These are phyloP conservation scores for Auriculariales sp. DNA, from an alignment of 768 basidiomycete genomes.

Conservation along the genomic window DNA sequence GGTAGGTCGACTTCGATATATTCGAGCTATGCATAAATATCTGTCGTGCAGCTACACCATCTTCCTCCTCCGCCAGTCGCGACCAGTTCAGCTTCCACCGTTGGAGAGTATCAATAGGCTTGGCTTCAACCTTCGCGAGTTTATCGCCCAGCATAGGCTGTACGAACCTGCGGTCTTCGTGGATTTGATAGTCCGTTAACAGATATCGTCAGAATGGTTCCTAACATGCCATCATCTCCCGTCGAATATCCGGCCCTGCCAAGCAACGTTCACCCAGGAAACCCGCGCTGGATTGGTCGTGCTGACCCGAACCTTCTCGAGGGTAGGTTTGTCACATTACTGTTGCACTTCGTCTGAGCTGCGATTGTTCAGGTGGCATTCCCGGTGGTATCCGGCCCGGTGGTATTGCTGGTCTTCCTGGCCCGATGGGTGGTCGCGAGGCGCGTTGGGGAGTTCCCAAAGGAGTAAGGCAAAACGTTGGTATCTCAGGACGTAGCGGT, in stretches of 20 bases:
- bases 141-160: slow-evolving; percentile 35
- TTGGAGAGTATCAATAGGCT: slow-evolving; percentile 23
- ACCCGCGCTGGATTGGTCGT: neutral
- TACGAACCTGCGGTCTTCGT: neutral
- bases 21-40: too few species aligned
- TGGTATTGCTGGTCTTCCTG: neutral
- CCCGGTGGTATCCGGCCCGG: neutral
- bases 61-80: slow-evolving; percentile 22
- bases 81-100: neutral
- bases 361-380: too few species aligned
- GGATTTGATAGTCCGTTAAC: too few species aligned
- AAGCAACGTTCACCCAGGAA: neutral
- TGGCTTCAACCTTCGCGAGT: slow-evolving; percentile 53
- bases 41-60: slow-evolving; percentile 31
- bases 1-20: slow-evolving; percentile 68
- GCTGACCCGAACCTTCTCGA: neutral
- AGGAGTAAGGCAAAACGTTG: neutral
- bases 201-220: too few species aligned
- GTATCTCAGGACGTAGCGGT: slow-evolving; percentile 4
- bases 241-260: slow-evolving; percentile 1
- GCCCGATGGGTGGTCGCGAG: slow-evolving; percentile 3
- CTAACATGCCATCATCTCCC: neutral
- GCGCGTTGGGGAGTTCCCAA: neutral
- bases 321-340: too few species aligned
- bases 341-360: too few species aligned